Evolutionary conservation across 495 filamentous ascomycete species (phyloP).

Genomic region (Aspergillus sparsus): DNA sequence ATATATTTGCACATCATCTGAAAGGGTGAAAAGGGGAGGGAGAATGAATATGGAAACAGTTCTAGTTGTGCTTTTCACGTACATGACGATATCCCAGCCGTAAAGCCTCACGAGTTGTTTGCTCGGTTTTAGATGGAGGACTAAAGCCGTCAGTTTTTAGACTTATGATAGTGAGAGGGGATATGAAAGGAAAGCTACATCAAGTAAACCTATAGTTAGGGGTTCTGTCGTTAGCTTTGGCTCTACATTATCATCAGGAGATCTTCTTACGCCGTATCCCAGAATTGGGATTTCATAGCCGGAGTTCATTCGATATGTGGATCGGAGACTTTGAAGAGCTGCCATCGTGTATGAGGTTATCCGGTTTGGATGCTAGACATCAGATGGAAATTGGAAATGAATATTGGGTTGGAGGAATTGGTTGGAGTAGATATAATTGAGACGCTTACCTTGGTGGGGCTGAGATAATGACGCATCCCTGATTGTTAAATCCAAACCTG

Average conservation of each 20-base stretch:
- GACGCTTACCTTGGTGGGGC: background rate
- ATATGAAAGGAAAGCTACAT: slow-evolving; percentile 49
- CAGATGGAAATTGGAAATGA: background rate
- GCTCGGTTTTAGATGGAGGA: slow-evolving; percentile 53
- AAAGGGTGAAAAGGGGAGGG: no score
- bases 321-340: slow-evolving; percentile 29
- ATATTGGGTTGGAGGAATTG: background rate
- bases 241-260: background rate
- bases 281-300: slow-evolving; percentile 76
- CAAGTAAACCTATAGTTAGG: slow-evolving; percentile 63
- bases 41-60: background rate
- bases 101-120: slow-evolving; percentile 61
- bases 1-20: no score
- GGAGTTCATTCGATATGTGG: slow-evolving; percentile 59
- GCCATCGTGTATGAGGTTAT: slow-evolving; percentile 28
- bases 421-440: no score
- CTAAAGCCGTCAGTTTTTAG: slow-evolving; percentile 31
- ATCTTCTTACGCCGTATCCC: slow-evolving; percentile 67
- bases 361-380: background rate
- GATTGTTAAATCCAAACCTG: background rate
- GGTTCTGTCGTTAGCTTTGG: background rate
- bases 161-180: background rate
- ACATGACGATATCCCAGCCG: slow-evolving; percentile 66
- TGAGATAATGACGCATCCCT: background rate
- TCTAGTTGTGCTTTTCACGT: slow-evolving; percentile 9